A percentile compares a stretch with the other conserved stretches of the same genome.
phyloP scores from a whole-genome alignment of 179 eudicot genomes.

The Silene coronaria region DNA sequence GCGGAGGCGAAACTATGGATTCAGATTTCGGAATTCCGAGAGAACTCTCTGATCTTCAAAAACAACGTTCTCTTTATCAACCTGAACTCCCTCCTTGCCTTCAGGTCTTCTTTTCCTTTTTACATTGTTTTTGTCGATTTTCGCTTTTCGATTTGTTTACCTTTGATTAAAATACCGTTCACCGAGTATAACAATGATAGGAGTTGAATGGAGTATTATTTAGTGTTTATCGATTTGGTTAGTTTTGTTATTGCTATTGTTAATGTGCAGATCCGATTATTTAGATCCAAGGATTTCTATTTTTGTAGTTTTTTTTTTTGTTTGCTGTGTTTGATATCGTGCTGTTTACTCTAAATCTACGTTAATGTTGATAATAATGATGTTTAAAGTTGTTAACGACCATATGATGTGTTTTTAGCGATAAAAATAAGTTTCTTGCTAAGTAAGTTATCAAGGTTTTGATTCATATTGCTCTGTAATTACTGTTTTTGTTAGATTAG shows the following conservation, averaged over 20 bases:
- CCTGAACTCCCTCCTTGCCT: slow-evolving; percentile 55
- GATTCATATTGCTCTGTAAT: neutral
- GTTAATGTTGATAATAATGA: neutral
- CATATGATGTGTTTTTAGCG: neutral
- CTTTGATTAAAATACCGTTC: no score
- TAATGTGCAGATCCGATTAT: neutral
- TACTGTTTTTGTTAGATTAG: neutral
- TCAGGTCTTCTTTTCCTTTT: slow-evolving; percentile 26
- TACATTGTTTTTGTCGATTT: neutral
- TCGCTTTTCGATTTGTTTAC: neutral
- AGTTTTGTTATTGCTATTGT: neutral
- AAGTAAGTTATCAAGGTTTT: neutral
- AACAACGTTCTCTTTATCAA: slow-evolving; percentile 43
- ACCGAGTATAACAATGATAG: no score
- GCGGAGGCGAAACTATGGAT: slow-evolving; percentile 26
- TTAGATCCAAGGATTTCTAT: neutral
- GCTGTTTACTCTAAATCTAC: neutral
- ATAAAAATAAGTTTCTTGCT: neutral
- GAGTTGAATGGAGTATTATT: no score
- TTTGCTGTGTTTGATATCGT: neutral
- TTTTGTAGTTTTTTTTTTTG: neutral
- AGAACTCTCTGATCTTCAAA: slow-evolving; percentile 46
- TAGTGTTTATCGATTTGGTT: neutral
- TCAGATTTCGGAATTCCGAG: slow-evolving; percentile 49
- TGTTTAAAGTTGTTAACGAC: neutral